Evolutionary conservation across 2,329 filamentous ascomycete species (phyloP), one percentile per base, ranked within the genome.

Genomic region (Alternaria sp.): DNA sequence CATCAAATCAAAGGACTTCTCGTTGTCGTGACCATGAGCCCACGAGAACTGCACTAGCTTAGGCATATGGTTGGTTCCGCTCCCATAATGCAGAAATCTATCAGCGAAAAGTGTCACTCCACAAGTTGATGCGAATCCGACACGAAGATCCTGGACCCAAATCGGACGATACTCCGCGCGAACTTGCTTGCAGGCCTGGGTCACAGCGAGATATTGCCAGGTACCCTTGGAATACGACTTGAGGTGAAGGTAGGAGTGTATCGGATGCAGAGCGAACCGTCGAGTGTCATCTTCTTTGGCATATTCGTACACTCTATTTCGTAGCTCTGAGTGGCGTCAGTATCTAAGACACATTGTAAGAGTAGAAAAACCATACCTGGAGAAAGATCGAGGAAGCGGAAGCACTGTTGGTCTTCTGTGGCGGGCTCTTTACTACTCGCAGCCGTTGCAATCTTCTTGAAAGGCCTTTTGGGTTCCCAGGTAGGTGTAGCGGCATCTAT

Each of bases 81-180:
- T 46, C n/a, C 4, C 26, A 12, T 7, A 6, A 9, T 11, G n/a
- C 5, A 46, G 43, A 7, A 46, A 46, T 2, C 7, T 46, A 9
- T 30, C 11, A n/a, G 12, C 8, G 26, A 30, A 46, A 4, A 7
- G 4, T 1, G 8, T 26, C 22, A 46, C 26, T 11, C 1, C 9
- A 4, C 1, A 16, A 11, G 14, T n/a, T 3, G 2, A 8, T 46
- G 3, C n/a, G 5, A 46, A 46, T 3, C 16, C 7, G 16, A 49
- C 28, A 9, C 28, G 47, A 2, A 36, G 30, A 24, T 34, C 0
- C 1, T 1, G 47, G 8, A 54, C 12, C 59, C 49, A 61, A 0
- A 61, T 28, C 5, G 59, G 59, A 24, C 54, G 49, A 41, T 28
- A 57, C 30, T 61, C 59, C 9, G 54, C 38, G 5, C 58, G 47